Percentiles rank a stretch among this genome's conserved stretches.
Conservation (phyloP, 2,329 filamentous ascomycete species). For the Paraconiothyrium brasiliense region DNA sequence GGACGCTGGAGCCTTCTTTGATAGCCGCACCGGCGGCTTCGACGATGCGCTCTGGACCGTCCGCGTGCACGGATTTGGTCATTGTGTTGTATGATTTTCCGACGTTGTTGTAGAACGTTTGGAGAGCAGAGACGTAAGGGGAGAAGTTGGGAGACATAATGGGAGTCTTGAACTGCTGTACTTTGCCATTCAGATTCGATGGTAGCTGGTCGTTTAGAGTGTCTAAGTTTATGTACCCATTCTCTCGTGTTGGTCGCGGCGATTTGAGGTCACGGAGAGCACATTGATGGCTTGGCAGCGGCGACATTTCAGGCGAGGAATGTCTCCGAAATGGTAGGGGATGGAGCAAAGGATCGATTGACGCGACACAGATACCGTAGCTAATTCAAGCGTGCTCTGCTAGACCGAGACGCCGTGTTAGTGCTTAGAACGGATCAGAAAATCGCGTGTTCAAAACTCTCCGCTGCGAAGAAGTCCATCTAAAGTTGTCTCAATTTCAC, state of each 20-base stretch:
- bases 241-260: not conserved
- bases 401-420: too few relatives aligned
- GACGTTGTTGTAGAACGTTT: slow-evolving; percentile 16
- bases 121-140: slow-evolving; percentile 16
- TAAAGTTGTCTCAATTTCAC: too few relatives aligned
- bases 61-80: slow-evolving; percentile 4
- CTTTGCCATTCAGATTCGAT: not conserved
- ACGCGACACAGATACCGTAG: too few relatives aligned
- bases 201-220: not conserved
- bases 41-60: slow-evolving; percentile 12
- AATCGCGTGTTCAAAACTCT: too few relatives aligned
- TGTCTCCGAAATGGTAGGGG: not conserved
- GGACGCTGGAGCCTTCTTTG: slow-evolving; percentile 7
- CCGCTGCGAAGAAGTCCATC: too few relatives aligned
- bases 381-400: too few relatives aligned
- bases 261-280: not conserved
- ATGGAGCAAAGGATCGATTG: too few relatives aligned
- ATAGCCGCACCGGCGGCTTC: slow-evolving; percentile 10
- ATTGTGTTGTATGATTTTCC: slow-evolving; percentile 10
- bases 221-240: not conserved
- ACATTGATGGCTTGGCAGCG: not conserved
- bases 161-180: not conserved
- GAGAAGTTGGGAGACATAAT: slow-evolving; percentile 7
- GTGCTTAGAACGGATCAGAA: too few relatives aligned
- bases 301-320: not conserved